Percentiles rank a stretch among this genome's conserved stretches.
Conservation (phyloP, 768 basidiomycete genomes). For the Lentinula lateritia region DNA sequence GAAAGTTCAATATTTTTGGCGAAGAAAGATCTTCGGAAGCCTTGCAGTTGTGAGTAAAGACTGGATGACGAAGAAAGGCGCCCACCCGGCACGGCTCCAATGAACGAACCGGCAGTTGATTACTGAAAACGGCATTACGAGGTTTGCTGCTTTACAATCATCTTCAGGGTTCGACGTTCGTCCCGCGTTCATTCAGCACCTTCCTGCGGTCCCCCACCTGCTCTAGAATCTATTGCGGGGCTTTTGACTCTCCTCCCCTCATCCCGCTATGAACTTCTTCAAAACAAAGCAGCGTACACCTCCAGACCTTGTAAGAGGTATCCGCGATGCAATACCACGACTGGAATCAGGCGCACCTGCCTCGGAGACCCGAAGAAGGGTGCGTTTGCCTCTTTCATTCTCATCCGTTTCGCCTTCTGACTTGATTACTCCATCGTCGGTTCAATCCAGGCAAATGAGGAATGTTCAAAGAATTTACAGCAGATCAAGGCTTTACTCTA, state of each 20-base stretch:
- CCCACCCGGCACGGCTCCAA: background rate
- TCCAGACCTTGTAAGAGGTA: constrained; percentile 77
- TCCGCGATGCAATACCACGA: constrained; percentile 74
- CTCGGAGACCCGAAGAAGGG: constrained; percentile 76
- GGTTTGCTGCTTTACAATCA: background rate
- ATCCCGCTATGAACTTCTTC: constrained; percentile 82
- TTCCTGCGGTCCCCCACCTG: background rate
- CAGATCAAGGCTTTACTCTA: constrained; percentile 86
- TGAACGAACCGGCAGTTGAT: background rate
- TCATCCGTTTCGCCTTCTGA: background rate
- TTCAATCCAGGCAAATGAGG: constrained; percentile 69
- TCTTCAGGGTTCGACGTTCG: background rate
- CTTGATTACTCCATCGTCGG: background rate
- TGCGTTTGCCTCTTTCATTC: constrained; percentile 24
- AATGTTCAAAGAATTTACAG: constrained; percentile 83
- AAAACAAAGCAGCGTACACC: constrained; percentile 86
- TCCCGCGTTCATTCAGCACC: background rate
- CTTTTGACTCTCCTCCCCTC: background rate
- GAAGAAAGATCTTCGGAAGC: too few species aligned
- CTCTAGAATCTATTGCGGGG: background rate
- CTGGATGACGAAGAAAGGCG: background rate
- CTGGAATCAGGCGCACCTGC: constrained; percentile 73
- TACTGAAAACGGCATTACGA: background rate
- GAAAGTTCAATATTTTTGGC: too few species aligned
- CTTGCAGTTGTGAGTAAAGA: too few species aligned